Evolutionary conservation across 768 basidiomycete species (phyloP).

Genomic region (Chalciporus chontae): DNA sequence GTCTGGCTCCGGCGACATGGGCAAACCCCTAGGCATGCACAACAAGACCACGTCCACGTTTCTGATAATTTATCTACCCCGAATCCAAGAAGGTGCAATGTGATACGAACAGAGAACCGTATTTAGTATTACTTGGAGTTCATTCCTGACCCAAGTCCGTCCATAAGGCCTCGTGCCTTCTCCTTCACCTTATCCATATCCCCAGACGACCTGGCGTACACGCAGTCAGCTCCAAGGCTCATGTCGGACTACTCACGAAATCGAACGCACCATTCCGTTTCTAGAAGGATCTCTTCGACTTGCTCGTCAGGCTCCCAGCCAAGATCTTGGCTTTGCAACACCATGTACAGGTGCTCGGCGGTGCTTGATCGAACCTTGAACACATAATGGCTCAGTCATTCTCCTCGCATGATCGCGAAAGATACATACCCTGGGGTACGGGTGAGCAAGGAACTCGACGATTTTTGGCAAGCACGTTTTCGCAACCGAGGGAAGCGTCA

Average conservation of each 20-base stretch:
- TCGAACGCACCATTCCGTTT: slow-evolving; percentile 73
- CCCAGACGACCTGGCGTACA: slow-evolving; percentile 45
- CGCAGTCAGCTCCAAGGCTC: slow-evolving; percentile 24
- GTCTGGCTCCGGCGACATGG: neutral
- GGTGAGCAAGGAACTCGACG: slow-evolving; percentile 65
- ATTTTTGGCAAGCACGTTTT: slow-evolving; percentile 44
- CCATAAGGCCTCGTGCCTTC: slow-evolving; percentile 40
- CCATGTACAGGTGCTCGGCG: slow-evolving; percentile 79
- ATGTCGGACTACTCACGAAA: slow-evolving; percentile 5
- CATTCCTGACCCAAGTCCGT: slow-evolving; percentile 34
- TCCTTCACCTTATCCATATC: slow-evolving; percentile 37
- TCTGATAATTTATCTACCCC: neutral
- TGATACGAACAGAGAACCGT: neutral
- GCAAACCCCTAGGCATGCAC: neutral
- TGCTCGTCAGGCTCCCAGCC: slow-evolving; percentile 57
- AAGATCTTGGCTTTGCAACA: slow-evolving; percentile 67
- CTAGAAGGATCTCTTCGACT: slow-evolving; percentile 65
- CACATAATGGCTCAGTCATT: slow-evolving; percentile 4
- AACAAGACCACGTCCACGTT: neutral
- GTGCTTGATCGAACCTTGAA: slow-evolving; percentile 72
- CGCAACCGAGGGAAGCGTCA: slow-evolving; percentile 47
- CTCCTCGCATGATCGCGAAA: slow-evolving; percentile 9
- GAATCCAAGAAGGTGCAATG: neutral
- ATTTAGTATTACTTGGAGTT: slow-evolving; percentile 18
- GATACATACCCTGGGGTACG: slow-evolving; percentile 69